Evolutionary conservation across 208 protist species (phyloP).

Genomic region (Trichomonas tenax): DNA sequence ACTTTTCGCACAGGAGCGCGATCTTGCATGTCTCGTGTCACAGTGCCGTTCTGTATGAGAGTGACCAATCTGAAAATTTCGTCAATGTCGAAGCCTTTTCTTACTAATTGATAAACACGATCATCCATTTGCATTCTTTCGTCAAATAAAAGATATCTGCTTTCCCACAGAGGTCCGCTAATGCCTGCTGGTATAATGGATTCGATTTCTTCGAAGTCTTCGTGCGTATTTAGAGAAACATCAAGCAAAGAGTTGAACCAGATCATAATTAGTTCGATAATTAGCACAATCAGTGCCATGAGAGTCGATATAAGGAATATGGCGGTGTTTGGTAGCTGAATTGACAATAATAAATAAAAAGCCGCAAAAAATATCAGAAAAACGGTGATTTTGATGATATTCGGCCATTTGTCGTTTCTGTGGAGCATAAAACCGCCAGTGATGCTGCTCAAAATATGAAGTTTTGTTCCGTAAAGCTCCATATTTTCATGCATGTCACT

Average conservation of each 20-base stretch:
- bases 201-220: neutral
- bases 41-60: neutral
- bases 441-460: neutral
- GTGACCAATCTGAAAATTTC: neutral
- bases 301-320: neutral
- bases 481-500: neutral
- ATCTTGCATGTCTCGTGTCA: neutral
- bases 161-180: neutral
- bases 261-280: constrained; percentile 4
- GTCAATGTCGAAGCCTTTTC: neutral
- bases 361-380: neutral
- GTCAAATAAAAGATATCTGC: neutral
- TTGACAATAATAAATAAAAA: neutral
- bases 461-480: constrained; percentile 12
- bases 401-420: neutral
- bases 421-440: constrained; percentile 1
- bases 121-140: constrained; percentile 5
- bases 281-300: neutral
- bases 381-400: neutral
- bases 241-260: neutral
- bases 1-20: neutral
- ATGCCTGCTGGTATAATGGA: neutral
- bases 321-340: neutral
- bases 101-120: neutral
- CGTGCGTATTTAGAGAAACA: neutral